phyloP scores from a whole-genome alignment of 2,329 filamentous ascomycete genomes.

The Xylariaceae sp. region DNA sequence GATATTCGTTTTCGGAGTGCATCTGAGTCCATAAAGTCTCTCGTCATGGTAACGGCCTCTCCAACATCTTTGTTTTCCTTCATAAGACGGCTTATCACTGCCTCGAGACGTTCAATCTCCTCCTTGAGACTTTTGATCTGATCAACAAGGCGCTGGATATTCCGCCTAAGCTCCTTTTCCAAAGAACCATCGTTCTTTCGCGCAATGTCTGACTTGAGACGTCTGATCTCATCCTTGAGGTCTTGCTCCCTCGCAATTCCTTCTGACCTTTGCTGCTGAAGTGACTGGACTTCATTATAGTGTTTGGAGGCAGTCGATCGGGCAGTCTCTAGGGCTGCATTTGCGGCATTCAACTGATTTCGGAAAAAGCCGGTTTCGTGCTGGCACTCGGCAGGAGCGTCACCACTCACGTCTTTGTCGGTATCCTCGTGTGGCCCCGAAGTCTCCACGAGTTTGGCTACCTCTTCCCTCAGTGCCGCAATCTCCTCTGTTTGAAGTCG shows the following conservation, averaged over 20 bases:
- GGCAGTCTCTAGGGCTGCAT: not conserved
- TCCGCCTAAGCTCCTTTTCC: too few species aligned
- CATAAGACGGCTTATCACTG: not conserved
- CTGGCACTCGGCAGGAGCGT: constrained; percentile 1
- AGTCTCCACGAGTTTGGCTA: too few species aligned
- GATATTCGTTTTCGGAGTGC: not conserved
- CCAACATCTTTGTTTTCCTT: constrained; percentile 2
- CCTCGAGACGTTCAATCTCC: not conserved
- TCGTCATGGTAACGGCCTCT: not conserved
- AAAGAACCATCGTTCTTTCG: too few species aligned
- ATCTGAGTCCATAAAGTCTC: not conserved
- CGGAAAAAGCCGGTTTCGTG: not conserved
- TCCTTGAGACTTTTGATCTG: too few species aligned
- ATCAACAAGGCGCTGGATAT: too few species aligned
- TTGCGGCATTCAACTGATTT: not conserved
- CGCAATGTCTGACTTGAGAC: too few species aligned
- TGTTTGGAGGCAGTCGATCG: not conserved
- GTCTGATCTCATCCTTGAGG: not conserved
- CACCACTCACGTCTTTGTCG: not conserved
- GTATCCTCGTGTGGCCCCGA: not conserved
- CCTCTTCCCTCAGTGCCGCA: too few species aligned
- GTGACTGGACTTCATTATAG: not conserved
- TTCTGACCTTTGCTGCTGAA: not conserved
- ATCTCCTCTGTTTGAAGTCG: too few species aligned
- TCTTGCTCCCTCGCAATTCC: not conserved